Percentiles rank a stretch among this genome's conserved stretches.
These are phyloP conservation scores for Rhodotorula kratochvilovae DNA, from an alignment of 768 basidiomycete genomes.

Conservation along the genomic window DNA sequence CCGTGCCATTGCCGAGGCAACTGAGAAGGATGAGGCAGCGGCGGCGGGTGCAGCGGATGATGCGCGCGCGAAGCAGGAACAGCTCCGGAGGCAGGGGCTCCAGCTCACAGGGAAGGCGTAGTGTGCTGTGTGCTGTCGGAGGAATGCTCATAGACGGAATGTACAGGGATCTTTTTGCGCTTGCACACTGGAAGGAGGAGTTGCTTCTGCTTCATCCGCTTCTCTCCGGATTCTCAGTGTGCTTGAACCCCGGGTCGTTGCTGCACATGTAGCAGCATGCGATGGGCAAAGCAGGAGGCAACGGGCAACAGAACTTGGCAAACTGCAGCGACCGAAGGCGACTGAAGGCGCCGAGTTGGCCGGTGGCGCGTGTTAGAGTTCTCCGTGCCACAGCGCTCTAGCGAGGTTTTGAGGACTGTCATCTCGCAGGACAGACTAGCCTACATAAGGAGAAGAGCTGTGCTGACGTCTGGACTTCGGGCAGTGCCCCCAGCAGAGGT, in stretches of 20 bases:
- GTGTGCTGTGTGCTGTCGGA: too few species aligned
- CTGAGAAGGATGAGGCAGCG: neutral
- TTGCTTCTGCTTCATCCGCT: constrained; percentile 50
- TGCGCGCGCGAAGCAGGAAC: neutral
- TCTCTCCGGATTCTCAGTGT: constrained; percentile 52
- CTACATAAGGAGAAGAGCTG: too few species aligned
- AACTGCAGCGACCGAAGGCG: too few species aligned
- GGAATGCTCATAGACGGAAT: neutral
- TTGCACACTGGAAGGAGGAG: constrained; percentile 17
- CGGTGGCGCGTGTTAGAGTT: too few species aligned
- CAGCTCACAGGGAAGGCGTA: constrained; percentile 23
- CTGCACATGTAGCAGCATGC: neutral
- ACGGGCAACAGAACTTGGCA: too few species aligned
- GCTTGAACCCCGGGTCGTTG: constrained; percentile 50
- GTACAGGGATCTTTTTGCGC: neutral
- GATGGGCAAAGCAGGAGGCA: too few species aligned
- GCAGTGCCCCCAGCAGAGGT: too few species aligned
- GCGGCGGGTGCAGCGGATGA: neutral
- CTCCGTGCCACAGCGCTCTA: too few species aligned
- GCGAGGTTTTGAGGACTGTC: too few species aligned
- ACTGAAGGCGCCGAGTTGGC: too few species aligned
- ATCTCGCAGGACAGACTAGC: too few species aligned
- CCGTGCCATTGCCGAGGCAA: constrained; percentile 22
- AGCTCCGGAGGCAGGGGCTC: constrained; percentile 12
- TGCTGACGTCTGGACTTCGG: too few species aligned